phyloP scores from a whole-genome alignment of 1,284 basidiomycete species.

The Boletellus deceptivus region DNA sequence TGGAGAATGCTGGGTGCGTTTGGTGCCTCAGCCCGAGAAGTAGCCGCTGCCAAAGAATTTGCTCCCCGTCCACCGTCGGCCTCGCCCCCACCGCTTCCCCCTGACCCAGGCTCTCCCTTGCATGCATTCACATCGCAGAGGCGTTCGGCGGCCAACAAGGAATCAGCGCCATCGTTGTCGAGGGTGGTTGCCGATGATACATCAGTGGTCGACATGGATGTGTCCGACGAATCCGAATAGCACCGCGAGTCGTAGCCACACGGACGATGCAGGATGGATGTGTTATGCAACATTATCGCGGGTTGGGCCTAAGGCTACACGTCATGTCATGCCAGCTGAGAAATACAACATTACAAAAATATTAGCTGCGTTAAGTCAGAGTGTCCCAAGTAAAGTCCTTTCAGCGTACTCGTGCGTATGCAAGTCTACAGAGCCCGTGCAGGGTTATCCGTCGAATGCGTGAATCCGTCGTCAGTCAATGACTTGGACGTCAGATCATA shows the following conservation, averaged over 20 bases:
- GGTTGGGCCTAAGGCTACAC: constrained; percentile 26
- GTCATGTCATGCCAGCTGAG: constrained; percentile 18
- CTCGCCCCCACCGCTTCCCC: constrained; percentile 28
- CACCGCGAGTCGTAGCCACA: not conserved
- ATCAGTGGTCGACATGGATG: constrained; percentile 27
- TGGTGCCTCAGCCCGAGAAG: not conserved
- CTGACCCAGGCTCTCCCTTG: constrained; percentile 8
- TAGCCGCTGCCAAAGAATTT: not conserved
- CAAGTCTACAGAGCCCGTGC: constrained; percentile 9
- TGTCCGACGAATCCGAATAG: constrained; percentile 29
- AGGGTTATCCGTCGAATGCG: constrained; percentile 19
- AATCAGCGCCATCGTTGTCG: not conserved
- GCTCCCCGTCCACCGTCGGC: constrained; percentile 27
- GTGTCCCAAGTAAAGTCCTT: constrained; percentile 17
- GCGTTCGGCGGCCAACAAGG: not conserved
- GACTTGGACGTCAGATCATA: constrained; percentile 23
- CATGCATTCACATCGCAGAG: constrained; percentile 13
- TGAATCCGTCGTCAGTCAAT: constrained; percentile 21
- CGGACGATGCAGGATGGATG: not conserved
- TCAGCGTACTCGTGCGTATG: constrained; percentile 9
- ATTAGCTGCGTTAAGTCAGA: constrained; percentile 4
- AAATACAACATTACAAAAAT: constrained; percentile 24
- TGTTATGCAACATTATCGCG: constrained; percentile 1
- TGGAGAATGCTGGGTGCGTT: constrained; percentile 26
- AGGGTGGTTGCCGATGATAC: constrained; percentile 4